These are phyloP conservation scores for Populus alba DNA, from an alignment of 345 rosid species.

Conservation along the genomic window DNA sequence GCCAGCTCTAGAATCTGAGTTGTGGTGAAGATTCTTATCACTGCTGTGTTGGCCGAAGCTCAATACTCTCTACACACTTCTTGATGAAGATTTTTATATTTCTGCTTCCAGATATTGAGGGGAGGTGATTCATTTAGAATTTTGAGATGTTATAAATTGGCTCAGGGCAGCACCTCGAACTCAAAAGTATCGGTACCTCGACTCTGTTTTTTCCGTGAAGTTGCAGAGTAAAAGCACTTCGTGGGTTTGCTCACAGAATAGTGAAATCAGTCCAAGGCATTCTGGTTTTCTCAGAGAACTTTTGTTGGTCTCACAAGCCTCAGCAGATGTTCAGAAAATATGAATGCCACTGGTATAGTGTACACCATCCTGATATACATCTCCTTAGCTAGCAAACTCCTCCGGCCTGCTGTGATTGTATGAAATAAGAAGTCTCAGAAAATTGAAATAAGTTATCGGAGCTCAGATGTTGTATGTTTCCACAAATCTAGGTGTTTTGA, in stretches of 20 bases:
- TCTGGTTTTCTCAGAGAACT: conserved; percentile 9
- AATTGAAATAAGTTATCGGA: conserved; percentile 11
- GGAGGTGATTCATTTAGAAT: conserved; percentile 34
- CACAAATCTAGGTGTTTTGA: neutral
- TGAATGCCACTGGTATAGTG: conserved; percentile 11
- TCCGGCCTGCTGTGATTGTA: conserved; percentile 32
- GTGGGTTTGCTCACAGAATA: conserved; percentile 16
- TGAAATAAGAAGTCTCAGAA: conserved; percentile 22
- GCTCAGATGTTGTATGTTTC: neutral
- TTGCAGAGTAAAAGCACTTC: conserved; percentile 34
- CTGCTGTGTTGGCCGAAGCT: neutral
- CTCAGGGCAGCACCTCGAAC: conserved; percentile 22
- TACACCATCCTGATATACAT: conserved; percentile 15
- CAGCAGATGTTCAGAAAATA: conserved; percentile 17
- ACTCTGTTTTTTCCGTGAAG: conserved; percentile 22
- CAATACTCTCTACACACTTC: neutral
- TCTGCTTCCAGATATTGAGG: conserved; percentile 38
- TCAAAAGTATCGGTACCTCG: conserved; percentile 25
- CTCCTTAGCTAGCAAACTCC: conserved; percentile 18
- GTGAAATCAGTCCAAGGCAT: conserved; percentile 9
- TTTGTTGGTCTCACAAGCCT: conserved; percentile 22
- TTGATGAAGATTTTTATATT: conserved; percentile 10
- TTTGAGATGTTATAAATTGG: conserved; percentile 24
- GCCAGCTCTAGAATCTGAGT: neutral
- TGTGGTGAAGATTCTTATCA: neutral